Evolutionary conservation across 441 rosid species (phyloP), one percentile per base, ranked within the genome.

Genomic region (Euphorbia celastroides): DNA sequence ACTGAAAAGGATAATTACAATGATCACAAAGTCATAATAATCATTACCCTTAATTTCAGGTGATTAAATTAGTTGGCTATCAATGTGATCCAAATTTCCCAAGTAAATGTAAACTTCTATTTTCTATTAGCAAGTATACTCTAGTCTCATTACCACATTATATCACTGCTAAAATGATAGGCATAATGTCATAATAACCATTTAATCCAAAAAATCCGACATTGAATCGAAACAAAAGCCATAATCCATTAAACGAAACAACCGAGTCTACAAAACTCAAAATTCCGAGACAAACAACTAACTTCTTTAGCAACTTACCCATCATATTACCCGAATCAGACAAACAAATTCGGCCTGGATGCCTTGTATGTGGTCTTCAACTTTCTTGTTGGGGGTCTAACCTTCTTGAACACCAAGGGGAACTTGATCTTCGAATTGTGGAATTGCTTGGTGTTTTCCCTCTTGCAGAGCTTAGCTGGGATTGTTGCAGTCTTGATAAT

Each of bases 321-420:
- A 73, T 57, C 75, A 61, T 60, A 65, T 22, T 62, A 50, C 16
- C n/a, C 48, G 58, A 56, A 13, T 73, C 67, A 78, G 74, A 74
- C 59, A 58, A 79, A 82, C 68, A 79, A 57, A 76, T 79, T 79
- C 12, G 83, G 85, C 74, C 76, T 62, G 27, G 81, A 68, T 16
- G 85, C 85, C 72, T 77, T 79, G 73, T 73, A 79, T 31, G 85
- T 82, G 16, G 83, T 79, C 77, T 72, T 81, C 32, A 74, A 71
- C 79, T 74, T 78, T 74, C 84, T 78, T 9, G 66, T 54, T 32
- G 85, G 85, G 4, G 85, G 85, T 52, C 82, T 78, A 25, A 78
- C 81, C 74, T 78, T 78, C 79, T 71, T 76, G 70, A 78, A 76
- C 54, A 76, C 79, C 54, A 76, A 38, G 3, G 80, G 84, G 66